These are phyloP conservation scores for Parastagonospora avenae DNA, from an alignment of 2,329 filamentous ascomycete genomes.

Conservation along the genomic window DNA sequence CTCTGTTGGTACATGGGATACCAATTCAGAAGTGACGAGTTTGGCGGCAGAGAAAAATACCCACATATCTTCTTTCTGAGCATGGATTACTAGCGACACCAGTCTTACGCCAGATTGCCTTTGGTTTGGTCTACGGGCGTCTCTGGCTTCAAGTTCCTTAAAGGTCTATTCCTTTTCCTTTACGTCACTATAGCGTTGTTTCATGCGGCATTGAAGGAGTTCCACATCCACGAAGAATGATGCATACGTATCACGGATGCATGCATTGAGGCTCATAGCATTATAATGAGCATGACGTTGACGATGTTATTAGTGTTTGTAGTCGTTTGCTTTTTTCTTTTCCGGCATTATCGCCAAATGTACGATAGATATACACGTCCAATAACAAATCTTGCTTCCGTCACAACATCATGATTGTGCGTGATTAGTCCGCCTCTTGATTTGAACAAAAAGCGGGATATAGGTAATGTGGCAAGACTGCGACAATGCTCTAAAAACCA, in stretches of 20 bases:
- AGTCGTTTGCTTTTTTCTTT: neutral
- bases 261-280: conserved; percentile 1
- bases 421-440: too few relatives aligned
- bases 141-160: neutral
- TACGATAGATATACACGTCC: conserved; percentile 2
- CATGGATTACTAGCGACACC: neutral
- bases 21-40: conserved; percentile 25
- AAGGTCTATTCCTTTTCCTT: neutral
- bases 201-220: conserved; percentile 7
- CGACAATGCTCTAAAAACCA: too few relatives aligned
- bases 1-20: conserved; percentile 30
- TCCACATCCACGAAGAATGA: conserved; percentile 7
- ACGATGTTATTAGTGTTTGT: neutral
- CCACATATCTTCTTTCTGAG: too few relatives aligned
- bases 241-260: conserved; percentile 11
- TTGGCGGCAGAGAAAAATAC: conserved; percentile 5
- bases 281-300: conserved; percentile 1
- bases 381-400: neutral
- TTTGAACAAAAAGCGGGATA: too few relatives aligned
- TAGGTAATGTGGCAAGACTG: too few relatives aligned
- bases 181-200: conserved; percentile 7
- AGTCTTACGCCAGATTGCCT: conserved; percentile 5
- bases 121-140: neutral
- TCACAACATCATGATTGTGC: too few relatives aligned
- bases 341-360: neutral